A percentile compares a stretch with the other conserved stretches of the same genome.
Evolutionary conservation across 495 filamentous ascomycete genomes (phyloP).

Genomic region (Penicillium daleae): DNA sequence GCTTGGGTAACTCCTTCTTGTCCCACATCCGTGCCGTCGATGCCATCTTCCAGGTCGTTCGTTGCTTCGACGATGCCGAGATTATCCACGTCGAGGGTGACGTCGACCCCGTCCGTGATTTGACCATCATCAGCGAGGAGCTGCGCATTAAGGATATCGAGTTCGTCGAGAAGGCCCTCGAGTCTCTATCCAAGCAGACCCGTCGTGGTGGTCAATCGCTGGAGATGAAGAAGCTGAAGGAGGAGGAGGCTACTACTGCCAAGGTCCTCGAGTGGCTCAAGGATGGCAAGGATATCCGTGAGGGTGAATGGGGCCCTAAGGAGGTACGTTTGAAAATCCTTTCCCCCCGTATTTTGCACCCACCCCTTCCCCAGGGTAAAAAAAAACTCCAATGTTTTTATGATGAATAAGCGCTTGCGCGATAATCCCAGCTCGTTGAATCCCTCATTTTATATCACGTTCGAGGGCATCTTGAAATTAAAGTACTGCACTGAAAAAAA

Average conservation of each 20-base stretch:
- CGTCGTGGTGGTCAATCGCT: slow-evolving; percentile 91
- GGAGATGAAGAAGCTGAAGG: slow-evolving; percentile 96
- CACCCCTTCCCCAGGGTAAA: slow-evolving; percentile 3
- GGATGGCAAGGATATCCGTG: slow-evolving; percentile 88
- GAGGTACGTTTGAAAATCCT: slow-evolving; percentile 70
- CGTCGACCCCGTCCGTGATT: slow-evolving; percentile 90
- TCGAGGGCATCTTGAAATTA: slow-evolving; percentile 83
- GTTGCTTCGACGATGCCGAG: slow-evolving; percentile 98
- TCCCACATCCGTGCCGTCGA: slow-evolving; percentile 99
- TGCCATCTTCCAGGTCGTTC: slow-evolving; percentile 99
- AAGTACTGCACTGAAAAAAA: slow-evolving; percentile 54
- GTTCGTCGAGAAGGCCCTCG: slow-evolving; percentile 94
- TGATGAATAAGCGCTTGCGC: slow-evolving; percentile 99
- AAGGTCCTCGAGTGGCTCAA: slow-evolving; percentile 82
- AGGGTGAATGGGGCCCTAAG: slow-evolving; percentile 87
- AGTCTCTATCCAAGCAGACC: slow-evolving; percentile 89
- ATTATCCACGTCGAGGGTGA: slow-evolving; percentile 99
- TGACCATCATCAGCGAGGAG: slow-evolving; percentile 97
- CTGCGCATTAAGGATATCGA: slow-evolving; percentile 98
- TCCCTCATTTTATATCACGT: slow-evolving; percentile 66
- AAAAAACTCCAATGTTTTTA: slow-evolving; percentile 44
- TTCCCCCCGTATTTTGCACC: slow-evolving; percentile 7
- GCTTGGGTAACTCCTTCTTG: slow-evolving; percentile 96
- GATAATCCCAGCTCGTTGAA: slow-evolving; percentile 99
- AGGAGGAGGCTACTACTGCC: slow-evolving; percentile 91